These are phyloP conservation scores for Ustilago vetiveriae DNA, from an alignment of 1,284 basidiomycete species.

Conservation along the genomic window DNA sequence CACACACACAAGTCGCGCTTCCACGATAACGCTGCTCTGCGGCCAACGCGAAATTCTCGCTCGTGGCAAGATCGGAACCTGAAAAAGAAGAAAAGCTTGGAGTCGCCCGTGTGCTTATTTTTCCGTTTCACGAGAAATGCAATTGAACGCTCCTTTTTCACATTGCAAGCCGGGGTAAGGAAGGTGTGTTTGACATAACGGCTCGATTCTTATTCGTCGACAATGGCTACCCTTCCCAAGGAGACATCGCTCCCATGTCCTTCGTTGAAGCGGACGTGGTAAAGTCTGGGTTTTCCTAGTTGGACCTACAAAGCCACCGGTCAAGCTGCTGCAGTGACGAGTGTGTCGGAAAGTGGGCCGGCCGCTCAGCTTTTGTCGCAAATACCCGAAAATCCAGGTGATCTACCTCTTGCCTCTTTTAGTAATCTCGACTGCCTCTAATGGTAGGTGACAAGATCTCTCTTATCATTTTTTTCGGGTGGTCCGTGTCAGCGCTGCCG, in stretches of 20 bases:
- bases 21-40: neutral
- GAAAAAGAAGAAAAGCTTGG: neutral
- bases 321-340: slow-evolving; percentile 1
- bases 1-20: neutral
- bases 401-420: slow-evolving; percentile 48
- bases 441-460: slow-evolving; percentile 21
- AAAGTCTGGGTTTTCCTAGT: no score
- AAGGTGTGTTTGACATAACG: slow-evolving; percentile 6
- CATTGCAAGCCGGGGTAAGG: neutral
- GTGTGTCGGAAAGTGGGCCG: neutral
- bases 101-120: no score
- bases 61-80: no score
- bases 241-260: no score
- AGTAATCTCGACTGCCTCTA: slow-evolving; percentile 45
- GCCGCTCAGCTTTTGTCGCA: neutral
- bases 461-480: slow-evolving; percentile 1
- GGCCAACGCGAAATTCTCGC: neutral
- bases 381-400: no score
- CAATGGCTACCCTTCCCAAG: no score
- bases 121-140: no score
- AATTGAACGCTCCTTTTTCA: no score
- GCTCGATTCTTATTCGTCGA: slow-evolving; percentile 3
- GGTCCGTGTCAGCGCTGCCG: neutral
- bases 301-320: slow-evolving; percentile 14
- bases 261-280: no score